These are phyloP conservation scores for Amanita jacksonii DNA, from an alignment of 768 basidiomycete genomes.

Conservation along the genomic window DNA sequence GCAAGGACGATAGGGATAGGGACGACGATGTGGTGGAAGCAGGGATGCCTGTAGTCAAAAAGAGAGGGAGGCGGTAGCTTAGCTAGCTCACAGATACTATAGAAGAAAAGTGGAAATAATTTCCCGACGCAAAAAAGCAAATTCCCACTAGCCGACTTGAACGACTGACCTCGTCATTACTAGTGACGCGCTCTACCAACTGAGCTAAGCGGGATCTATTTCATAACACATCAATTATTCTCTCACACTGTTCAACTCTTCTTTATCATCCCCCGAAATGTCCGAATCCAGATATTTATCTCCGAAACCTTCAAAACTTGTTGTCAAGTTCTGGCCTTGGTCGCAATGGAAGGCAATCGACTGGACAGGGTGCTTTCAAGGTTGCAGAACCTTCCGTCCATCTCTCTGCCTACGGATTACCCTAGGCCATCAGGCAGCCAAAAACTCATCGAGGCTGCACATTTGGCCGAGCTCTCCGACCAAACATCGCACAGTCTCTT, in stretches of 20 bases:
- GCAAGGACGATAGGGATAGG: constrained; percentile 71
- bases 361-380: constrained; percentile 51
- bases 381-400: constrained; percentile 75
- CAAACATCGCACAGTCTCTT: constrained; percentile 71
- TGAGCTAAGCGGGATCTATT: constrained; percentile 40
- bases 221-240: not conserved
- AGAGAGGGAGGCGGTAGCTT: constrained; percentile 18
- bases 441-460: constrained; percentile 79
- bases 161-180: constrained; percentile 30
- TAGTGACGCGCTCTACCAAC: constrained; percentile 50
- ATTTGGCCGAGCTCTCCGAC: constrained; percentile 60
- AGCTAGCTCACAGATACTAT: too few relatives aligned
- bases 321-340: too few relatives aligned
- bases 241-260: too few relatives aligned
- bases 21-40: constrained; percentile 92
- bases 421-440: constrained; percentile 62
- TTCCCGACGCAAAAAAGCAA: not conserved
- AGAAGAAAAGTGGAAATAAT: not conserved
- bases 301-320: not conserved
- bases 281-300: too few relatives aligned
- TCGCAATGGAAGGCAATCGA: constrained; percentile 31
- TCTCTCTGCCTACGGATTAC: constrained; percentile 94
- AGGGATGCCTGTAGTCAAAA: constrained; percentile 68
- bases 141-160: constrained; percentile 25
- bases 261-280: too few relatives aligned